Evolutionary conservation across 306 rosid genomes (phyloP).

Genomic region (Corylus americana): DNA sequence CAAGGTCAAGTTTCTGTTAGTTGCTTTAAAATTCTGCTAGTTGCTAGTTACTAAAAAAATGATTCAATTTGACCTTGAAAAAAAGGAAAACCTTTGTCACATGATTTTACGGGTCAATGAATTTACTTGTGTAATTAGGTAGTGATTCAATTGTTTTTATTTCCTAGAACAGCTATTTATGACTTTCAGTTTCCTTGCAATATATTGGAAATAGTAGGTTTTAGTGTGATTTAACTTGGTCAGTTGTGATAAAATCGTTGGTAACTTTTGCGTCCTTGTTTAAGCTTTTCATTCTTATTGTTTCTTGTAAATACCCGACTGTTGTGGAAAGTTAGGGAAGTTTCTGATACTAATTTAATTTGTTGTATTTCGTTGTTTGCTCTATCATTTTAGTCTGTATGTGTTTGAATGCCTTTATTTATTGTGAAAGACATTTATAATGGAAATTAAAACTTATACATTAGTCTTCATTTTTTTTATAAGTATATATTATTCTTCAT

Average conservation of each 20-base stretch:
- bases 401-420: neutral
- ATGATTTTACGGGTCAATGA: neutral
- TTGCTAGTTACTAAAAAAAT: neutral
- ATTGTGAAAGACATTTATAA: neutral
- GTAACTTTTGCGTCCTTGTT: neutral
- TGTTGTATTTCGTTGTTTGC: neutral
- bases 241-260: neutral
- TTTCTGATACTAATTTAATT: neutral
- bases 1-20: too few relatives aligned
- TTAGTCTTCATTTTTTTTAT: neutral
- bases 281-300: neutral
- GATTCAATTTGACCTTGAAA: neutral
- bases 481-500: neutral
- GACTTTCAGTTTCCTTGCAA: neutral
- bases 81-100: neutral
- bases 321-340: neutral
- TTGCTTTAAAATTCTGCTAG: too few relatives aligned
- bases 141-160: neutral
- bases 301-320: neutral
- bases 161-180: neutral
- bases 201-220: neutral
- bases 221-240: neutral
- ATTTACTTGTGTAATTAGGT: neutral
- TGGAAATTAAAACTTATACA: neutral
- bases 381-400: neutral